Evolutionary conservation across 441 rosid genomes (phyloP).

Genomic region (Gossypium davidsonii): DNA sequence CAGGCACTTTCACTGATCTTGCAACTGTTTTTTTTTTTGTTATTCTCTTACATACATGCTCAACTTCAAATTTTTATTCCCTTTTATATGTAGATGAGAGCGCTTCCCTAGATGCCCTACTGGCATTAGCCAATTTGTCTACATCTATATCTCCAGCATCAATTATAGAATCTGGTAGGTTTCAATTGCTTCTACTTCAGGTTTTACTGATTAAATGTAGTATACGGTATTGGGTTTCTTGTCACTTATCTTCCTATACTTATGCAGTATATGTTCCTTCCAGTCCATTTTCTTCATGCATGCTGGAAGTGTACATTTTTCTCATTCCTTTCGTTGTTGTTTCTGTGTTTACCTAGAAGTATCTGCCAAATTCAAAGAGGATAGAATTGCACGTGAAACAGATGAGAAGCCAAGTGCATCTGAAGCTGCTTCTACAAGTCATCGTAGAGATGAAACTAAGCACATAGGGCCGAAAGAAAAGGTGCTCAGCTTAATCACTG

Average conservation of each 20-base stretch:
- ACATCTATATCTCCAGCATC: conserved; percentile 37
- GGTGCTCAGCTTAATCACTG: conserved; percentile 21
- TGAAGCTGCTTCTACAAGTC: conserved; percentile 42
- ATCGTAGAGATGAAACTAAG: conserved; percentile 35
- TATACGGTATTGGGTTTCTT: background rate
- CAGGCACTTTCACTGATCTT: background rate
- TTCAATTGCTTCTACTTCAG: conserved; percentile 15
- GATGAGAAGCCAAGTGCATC: conserved; percentile 44
- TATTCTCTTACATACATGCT: background rate
- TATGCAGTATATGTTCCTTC: background rate
- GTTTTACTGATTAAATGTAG: conserved; percentile 3
- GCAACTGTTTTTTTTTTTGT: conserved; percentile 4
- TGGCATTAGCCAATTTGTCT: conserved; percentile 63
- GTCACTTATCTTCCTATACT: background rate
- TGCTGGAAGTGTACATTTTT: background rate
- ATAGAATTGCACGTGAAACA: conserved; percentile 31
- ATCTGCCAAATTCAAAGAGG: conserved; percentile 57
- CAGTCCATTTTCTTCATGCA: conserved; percentile 10
- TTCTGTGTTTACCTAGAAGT: conserved; percentile 45
- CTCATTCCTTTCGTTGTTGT: conserved; percentile 7
- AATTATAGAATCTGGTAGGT: conserved; percentile 70
- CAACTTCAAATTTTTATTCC: conserved; percentile 9
- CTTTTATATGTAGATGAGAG: conserved; percentile 52
- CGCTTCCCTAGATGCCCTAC: conserved; percentile 56
- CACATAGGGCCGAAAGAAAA: conserved; percentile 38